A percentile compares a stretch with the other conserved stretches of the same genome.
phyloP scores from a whole-genome alignment of 164 flowering plant species.

The Tetracentron sinense region DNA sequence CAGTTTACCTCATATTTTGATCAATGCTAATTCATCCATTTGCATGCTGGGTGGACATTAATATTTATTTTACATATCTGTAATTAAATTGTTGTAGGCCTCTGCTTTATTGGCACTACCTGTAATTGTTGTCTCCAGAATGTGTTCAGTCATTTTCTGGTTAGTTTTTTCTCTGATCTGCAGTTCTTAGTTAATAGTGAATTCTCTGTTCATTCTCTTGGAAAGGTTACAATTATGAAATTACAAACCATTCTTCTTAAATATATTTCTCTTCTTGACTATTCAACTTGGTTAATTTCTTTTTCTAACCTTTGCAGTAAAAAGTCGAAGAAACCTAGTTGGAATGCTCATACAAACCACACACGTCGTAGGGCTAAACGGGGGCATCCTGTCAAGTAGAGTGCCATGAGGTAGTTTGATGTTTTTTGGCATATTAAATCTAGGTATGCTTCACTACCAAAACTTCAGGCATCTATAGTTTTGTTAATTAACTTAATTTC shows the following conservation, averaged over 20 bases:
- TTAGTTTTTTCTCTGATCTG: constrained; percentile 21
- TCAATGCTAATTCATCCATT: background rate
- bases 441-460: constrained; percentile 7
- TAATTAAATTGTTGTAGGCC: constrained; percentile 46
- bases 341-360: constrained; percentile 33
- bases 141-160: constrained; percentile 46
- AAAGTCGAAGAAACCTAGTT: constrained; percentile 34
- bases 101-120: constrained; percentile 79
- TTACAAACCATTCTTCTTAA: background rate
- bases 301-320: constrained; percentile 30
- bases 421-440: constrained; percentile 1
- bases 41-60: background rate
- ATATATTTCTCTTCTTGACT: background rate
- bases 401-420: background rate
- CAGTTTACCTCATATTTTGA: background rate
- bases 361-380: constrained; percentile 56
- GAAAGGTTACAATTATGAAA: background rate
- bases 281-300: background rate
- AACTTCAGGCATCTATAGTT: too few species aligned
- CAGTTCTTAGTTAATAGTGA: background rate
- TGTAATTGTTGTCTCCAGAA: constrained; percentile 36
- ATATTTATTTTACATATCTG: background rate
- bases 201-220: background rate
- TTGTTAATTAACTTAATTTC: too few species aligned
- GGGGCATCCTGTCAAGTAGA: constrained; percentile 30